phyloP scores from a whole-genome alignment of 2,329 filamentous ascomycete species.

The Calonectria ilicicola region DNA sequence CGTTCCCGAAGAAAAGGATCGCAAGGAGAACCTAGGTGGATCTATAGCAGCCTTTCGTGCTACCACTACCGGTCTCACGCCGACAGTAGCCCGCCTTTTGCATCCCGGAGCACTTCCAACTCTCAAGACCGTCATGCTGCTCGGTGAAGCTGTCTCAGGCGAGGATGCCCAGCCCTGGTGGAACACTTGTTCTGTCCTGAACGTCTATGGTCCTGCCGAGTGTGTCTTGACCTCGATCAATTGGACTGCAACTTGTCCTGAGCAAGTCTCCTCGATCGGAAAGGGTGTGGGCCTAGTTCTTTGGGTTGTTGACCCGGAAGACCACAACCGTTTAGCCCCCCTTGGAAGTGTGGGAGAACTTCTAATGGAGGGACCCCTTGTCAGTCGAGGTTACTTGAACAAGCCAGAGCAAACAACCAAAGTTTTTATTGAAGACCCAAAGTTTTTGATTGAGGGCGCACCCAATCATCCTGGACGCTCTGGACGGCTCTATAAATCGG shows the following conservation, averaged over 20 bases:
- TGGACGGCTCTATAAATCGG: conserved; percentile 32
- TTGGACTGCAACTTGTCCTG: background rate
- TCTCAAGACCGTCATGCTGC: background rate
- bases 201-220: conserved; percentile 23
- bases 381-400: conserved; percentile 64
- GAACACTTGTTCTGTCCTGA: background rate
- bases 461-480: background rate
- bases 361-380: conserved; percentile 53
- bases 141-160: conserved; percentile 2
- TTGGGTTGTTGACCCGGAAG: conserved; percentile 45
- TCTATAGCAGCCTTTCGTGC: conserved; percentile 1
- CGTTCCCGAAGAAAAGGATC: conserved; percentile 1
- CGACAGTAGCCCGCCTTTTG: conserved; percentile 14
- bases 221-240: conserved; percentile 3
- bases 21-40: background rate
- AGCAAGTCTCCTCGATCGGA: conserved; percentile 7
- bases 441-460: conserved; percentile 48
- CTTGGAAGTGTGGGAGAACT: conserved; percentile 48
- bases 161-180: conserved; percentile 6
- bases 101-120: background rate
- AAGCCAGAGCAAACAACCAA: conserved; percentile 57
- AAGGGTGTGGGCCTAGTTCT: background rate
- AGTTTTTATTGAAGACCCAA: conserved; percentile 56
- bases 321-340: conserved; percentile 40
- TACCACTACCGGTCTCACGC: conserved; percentile 11